Conservation (phyloP, 192 early-diverging fungal species). For the Gaertneriomyces semiglobifer region DNA sequence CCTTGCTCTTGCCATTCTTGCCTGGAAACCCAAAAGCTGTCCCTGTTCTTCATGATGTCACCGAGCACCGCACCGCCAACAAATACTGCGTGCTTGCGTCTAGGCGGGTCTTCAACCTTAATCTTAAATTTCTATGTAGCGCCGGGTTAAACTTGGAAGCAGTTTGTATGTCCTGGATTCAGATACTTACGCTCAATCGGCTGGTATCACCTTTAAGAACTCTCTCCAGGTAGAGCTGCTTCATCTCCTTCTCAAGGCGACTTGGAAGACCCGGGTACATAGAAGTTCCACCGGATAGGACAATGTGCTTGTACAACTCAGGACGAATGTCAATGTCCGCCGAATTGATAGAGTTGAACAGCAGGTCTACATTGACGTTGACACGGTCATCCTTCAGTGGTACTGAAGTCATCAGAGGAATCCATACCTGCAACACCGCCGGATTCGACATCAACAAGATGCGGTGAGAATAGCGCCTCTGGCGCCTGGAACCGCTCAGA, state of each 20-base stretch:
- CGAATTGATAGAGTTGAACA: slow-evolving; percentile 88
- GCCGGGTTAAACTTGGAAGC: background rate
- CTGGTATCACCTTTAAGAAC: slow-evolving; percentile 81
- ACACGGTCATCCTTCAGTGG: background rate
- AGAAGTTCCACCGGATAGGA: slow-evolving; percentile 95
- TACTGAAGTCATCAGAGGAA: background rate
- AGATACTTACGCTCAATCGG: slow-evolving; percentile 68
- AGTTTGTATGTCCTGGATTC: background rate
- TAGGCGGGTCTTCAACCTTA: slow-evolving; percentile 94
- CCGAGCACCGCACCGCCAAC: slow-evolving; percentile 94
- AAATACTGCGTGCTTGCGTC: slow-evolving; percentile 98
- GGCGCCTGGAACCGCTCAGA: slow-evolving; percentile 98
- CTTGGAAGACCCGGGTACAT: slow-evolving; percentile 98
- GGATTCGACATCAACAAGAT: slow-evolving; percentile 92
- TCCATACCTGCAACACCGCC: slow-evolving; percentile 81
- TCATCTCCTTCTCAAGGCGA: slow-evolving; percentile 97
- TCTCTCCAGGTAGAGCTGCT: slow-evolving; percentile 88
- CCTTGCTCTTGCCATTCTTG: slow-evolving; percentile 93
- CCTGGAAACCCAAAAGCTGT: slow-evolving; percentile 88
- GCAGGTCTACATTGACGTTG: slow-evolving; percentile 63
- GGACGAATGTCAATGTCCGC: slow-evolving; percentile 88
- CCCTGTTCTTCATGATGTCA: slow-evolving; percentile 90
- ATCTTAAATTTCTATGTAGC: slow-evolving; percentile 88
- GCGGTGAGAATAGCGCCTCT: slow-evolving; percentile 97
- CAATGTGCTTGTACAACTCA: slow-evolving; percentile 96